These are phyloP conservation scores for Cyclotella atomus DNA, from an alignment of 108 stramenopile species.

Conservation along the genomic window DNA sequence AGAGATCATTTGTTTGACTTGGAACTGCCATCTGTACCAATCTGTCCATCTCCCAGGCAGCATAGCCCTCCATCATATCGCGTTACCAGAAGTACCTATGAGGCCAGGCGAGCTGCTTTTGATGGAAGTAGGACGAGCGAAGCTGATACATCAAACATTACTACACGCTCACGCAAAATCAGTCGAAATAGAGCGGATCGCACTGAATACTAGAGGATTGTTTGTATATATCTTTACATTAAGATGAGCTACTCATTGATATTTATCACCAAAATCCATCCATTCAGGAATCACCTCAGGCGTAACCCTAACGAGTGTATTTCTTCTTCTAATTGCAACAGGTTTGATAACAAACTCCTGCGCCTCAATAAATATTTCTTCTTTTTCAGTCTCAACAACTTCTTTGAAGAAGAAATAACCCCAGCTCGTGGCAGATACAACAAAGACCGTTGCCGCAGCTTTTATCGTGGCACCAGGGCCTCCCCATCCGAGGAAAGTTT, in stretches of 20 bases:
- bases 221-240: background rate
- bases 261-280: constrained; percentile 38
- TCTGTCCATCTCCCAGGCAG: constrained; percentile 10
- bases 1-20: constrained; percentile 58
- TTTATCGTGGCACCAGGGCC: constrained; percentile 64
- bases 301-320: constrained; percentile 30
- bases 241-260: no score
- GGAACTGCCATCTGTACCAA: constrained; percentile 40
- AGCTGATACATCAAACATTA: constrained; percentile 17
- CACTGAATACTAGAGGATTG: no score
- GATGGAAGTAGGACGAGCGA: background rate
- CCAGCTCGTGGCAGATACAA: constrained; percentile 43
- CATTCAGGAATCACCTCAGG: constrained; percentile 44
- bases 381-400: constrained; percentile 27
- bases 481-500: constrained; percentile 78
- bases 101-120: background rate
- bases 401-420: constrained; percentile 53
- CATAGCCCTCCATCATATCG: background rate
- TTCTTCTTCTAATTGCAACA: constrained; percentile 36
- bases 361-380: constrained; percentile 28
- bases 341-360: constrained; percentile 35
- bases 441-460: constrained; percentile 50
- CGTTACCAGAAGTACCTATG: background rate
- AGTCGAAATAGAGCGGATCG: constrained; percentile 4
- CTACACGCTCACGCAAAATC: constrained; percentile 27